Evolutionary conservation across 768 basidiomycete species (phyloP).

Genomic region (Pholiota molesta): DNA sequence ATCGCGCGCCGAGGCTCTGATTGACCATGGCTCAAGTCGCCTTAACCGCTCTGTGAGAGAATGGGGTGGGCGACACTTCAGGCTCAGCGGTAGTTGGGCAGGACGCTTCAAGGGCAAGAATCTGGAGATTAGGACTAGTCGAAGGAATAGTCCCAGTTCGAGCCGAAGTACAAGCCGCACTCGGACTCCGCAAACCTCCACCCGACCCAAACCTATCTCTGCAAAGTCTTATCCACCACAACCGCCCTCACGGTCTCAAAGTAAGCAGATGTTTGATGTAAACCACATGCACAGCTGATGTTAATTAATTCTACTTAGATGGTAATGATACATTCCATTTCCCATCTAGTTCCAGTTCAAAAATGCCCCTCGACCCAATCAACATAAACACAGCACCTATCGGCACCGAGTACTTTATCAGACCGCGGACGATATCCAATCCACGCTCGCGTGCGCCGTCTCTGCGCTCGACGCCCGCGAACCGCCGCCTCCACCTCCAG

Average conservation of each 20-base stretch:
- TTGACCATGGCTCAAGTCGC: constrained; percentile 24
- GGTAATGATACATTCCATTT: constrained; percentile 14
- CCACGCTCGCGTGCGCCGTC: constrained; percentile 28
- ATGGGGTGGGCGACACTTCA: constrained; percentile 61
- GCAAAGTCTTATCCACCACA: constrained; percentile 16
- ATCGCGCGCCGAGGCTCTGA: constrained; percentile 43
- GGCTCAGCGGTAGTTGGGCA: constrained; percentile 57
- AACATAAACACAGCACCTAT: constrained; percentile 24
- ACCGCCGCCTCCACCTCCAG: constrained; percentile 19
- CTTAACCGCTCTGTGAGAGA: constrained; percentile 43
- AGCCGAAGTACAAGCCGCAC: constrained; percentile 33
- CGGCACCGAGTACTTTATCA: constrained; percentile 16
- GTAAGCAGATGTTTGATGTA: constrained; percentile 3
- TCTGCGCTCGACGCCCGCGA: constrained; percentile 21
- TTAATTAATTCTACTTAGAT: not conserved
- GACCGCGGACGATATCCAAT: constrained; percentile 23
- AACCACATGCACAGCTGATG: not conserved
- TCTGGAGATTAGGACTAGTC: constrained; percentile 2
- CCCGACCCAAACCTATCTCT: constrained; percentile 15
- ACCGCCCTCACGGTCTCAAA: constrained; percentile 9
- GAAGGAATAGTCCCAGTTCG: constrained; percentile 1
- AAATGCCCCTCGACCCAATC: constrained; percentile 22
- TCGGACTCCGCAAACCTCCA: constrained; percentile 20
- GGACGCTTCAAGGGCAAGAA: constrained; percentile 36
- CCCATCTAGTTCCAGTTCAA: constrained; percentile 14